Evolutionary conservation across 352 stramenopile species (phyloP).

Genomic region (Phytophthora kernoviae): DNA sequence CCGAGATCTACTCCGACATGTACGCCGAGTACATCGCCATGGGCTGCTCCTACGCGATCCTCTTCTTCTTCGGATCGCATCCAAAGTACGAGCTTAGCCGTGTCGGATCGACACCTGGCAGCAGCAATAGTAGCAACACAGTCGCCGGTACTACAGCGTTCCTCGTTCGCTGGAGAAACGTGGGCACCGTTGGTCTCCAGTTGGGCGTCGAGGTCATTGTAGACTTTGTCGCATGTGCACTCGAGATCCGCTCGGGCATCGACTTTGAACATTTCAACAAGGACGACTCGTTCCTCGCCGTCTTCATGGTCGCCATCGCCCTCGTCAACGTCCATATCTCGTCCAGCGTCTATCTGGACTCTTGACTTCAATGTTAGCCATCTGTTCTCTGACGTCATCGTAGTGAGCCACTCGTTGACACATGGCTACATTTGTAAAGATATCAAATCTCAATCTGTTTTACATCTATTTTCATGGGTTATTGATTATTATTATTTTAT

Average conservation of each 20-base stretch:
- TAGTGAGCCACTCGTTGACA: constrained; percentile 15
- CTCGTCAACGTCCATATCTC: constrained; percentile 32
- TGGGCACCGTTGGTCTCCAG: constrained; percentile 22
- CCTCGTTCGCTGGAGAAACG: constrained; percentile 2
- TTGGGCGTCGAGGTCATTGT: constrained; percentile 24
- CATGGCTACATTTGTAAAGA: constrained; percentile 22
- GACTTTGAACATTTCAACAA: constrained; percentile 28
- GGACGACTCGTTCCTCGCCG: constrained; percentile 22
- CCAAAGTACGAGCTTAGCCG: constrained; percentile 28
- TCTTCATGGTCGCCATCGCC: constrained; percentile 21
- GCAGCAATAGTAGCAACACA: background rate
- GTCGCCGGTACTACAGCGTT: too few species aligned
- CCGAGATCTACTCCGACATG: constrained; percentile 39
- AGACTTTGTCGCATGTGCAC: constrained; percentile 28
- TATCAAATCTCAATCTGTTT: too few species aligned
- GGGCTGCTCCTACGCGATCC: constrained; percentile 37
- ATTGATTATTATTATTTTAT: too few species aligned
- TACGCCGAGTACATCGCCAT: constrained; percentile 57
- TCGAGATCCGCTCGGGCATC: constrained; percentile 27
- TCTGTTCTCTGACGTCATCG: constrained; percentile 12
- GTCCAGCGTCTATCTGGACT: constrained; percentile 14
- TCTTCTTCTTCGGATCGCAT: constrained; percentile 40
- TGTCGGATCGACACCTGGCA: background rate
- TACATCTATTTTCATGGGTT: too few species aligned
- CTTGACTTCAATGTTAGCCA: background rate